Evolutionary conservation across 768 basidiomycete species (phyloP), one percentile per base, ranked within the genome.

Genomic region (Multifurca ochricompacta): DNA sequence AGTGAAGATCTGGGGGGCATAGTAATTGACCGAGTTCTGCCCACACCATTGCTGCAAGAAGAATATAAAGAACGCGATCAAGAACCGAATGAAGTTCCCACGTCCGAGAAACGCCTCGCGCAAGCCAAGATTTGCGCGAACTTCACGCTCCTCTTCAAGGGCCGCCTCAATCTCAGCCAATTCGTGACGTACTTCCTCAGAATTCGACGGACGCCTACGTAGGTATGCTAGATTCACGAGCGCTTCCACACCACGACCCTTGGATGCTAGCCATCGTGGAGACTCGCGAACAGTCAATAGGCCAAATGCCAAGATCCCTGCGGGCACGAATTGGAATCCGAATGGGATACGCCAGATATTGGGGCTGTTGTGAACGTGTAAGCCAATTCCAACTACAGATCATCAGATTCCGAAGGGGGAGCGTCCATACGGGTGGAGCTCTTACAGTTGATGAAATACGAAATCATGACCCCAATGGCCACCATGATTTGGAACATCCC

Each of bases 401-500:
- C 36, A 44, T 45, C 7, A 2, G n/a, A n/a, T 30, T 23, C n/a
- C 25, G 43, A 51, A 16, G 9, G 31, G 1, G 27, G 23, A 28
- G 10, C 34, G 27, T 6, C 19, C 10, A 41, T 44, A 6, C 59
- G 31, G 40, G 30, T 13, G 56, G 9, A 14, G 71, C 84, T n/a
- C n/a, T 47, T 54, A 87, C 85, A 77, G 63, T 90, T 87, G 61
- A 88, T 74, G 66, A 87, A 89, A 68, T 89, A 90, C 0, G 84
- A 87, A 54, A 92, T 73, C 82, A 91, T 90, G 57, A 89, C 89
- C 48, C 90, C 91, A 46, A 80, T 73, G 21, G 88, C 86, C 19
- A 88, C 89, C 79, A 89, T 84, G 67, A 93, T 81, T 67, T 92
- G 91, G 76, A 91, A 91, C 30, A 87, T 64, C 40, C 90, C 89